phyloP scores from a whole-genome alignment of 192 early-diverging fungal species.

The Coemansia sp. region DNA sequence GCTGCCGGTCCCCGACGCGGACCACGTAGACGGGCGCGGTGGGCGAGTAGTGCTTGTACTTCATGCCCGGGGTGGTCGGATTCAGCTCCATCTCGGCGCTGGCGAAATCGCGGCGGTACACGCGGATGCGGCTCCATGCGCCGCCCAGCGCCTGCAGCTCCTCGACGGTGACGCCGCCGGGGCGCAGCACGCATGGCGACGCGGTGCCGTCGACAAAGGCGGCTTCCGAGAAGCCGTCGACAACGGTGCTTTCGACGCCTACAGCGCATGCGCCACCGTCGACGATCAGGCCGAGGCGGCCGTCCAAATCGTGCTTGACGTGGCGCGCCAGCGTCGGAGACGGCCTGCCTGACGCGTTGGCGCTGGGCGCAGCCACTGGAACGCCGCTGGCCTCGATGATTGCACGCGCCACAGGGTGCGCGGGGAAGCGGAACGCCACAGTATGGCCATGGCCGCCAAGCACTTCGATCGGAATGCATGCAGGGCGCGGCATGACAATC shows the following conservation, averaged over 20 bases:
- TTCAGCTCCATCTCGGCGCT: constrained; percentile 66
- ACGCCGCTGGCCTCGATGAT: constrained; percentile 78
- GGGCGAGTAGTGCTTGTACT: constrained; percentile 97
- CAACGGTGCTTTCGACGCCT: constrained; percentile 92
- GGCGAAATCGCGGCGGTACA: constrained; percentile 78
- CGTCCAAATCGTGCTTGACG: constrained; percentile 77
- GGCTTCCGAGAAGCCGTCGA: constrained; percentile 63
- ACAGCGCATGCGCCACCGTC: constrained; percentile 86
- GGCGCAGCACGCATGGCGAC: constrained; percentile 80
- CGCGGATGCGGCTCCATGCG: constrained; percentile 61
- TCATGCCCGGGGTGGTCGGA: constrained; percentile 99
- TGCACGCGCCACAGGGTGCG: constrained; percentile 87
- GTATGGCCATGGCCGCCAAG: constrained; percentile 78
- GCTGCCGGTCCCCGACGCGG: background rate
- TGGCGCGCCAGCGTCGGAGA: constrained; percentile 90
- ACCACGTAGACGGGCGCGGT: constrained; percentile 65
- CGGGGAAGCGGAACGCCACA: constrained; percentile 89
- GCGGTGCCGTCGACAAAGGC: constrained; percentile 15
- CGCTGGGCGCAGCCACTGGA: constrained; percentile 97
- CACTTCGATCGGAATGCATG: constrained; percentile 65
- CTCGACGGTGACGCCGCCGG: constrained; percentile 91
- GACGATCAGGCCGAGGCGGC: constrained; percentile 81
- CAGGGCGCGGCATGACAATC: constrained; percentile 74
- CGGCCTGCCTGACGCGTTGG: constrained; percentile 93
- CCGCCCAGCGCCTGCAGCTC: constrained; percentile 60